Evolutionary conservation across 1,284 basidiomycete genomes (phyloP).

Genomic region (Puccinia horiana): DNA sequence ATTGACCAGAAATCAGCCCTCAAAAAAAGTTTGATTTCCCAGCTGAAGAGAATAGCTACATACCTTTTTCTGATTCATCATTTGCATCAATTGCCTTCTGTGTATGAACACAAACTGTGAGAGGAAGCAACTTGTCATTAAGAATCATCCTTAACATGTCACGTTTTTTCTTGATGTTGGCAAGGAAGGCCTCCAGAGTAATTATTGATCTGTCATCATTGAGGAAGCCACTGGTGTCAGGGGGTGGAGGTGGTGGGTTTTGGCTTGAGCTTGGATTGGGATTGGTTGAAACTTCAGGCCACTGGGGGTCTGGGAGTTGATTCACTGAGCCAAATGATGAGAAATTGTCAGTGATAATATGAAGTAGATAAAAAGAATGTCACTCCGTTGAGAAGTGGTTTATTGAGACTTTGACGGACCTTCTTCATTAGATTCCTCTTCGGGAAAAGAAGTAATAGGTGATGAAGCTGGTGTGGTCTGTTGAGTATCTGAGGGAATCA

Average conservation of each 20-base stretch:
- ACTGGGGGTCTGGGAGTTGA: background rate
- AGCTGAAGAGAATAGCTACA: background rate
- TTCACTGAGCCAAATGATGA: too few relatives aligned
- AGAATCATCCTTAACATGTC: background rate
- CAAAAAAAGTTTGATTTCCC: background rate
- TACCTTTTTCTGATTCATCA: too few relatives aligned
- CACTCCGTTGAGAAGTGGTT: too few relatives aligned
- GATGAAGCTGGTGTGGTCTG: too few relatives aligned
- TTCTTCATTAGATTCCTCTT: too few relatives aligned
- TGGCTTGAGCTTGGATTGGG: too few relatives aligned
- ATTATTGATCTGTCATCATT: background rate
- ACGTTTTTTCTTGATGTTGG: background rate
- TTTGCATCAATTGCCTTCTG: constrained; percentile 14
- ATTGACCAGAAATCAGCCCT: background rate
- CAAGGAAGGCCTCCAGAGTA: background rate
- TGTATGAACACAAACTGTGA: background rate
- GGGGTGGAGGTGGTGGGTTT: background rate
- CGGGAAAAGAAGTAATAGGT: too few relatives aligned
- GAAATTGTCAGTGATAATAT: too few relatives aligned
- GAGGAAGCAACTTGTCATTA: background rate
- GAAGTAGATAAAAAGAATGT: too few relatives aligned
- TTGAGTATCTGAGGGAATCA: too few relatives aligned
- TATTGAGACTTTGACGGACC: too few relatives aligned
- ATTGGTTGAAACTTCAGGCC: background rate
- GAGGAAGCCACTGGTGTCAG: too few relatives aligned